Percentiles rank a stretch among this genome's conserved stretches.
These are phyloP conservation scores for Beauveria asiatica DNA, from an alignment of 2,329 filamentous ascomycete species.

Conservation along the genomic window DNA sequence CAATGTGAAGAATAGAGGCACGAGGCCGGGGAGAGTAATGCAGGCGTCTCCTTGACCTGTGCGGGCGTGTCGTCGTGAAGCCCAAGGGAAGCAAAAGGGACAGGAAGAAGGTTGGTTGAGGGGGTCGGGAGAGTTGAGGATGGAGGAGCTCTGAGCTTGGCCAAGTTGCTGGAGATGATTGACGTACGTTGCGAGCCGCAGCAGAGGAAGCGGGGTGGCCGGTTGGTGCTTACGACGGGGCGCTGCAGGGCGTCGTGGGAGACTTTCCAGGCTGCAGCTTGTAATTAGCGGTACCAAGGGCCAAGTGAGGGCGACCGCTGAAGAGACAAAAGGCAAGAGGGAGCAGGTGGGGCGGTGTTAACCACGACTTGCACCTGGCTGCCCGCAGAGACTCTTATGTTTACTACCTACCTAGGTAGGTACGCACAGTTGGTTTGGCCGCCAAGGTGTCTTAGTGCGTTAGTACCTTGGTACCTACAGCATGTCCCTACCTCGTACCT, in stretches of 20 bases:
- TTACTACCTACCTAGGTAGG: too few species aligned
- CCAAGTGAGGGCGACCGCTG: neutral
- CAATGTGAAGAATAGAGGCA: neutral
- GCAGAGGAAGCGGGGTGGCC: conserved; percentile 6
- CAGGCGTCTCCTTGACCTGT: neutral
- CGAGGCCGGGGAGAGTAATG: neutral
- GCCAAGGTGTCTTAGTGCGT: neutral
- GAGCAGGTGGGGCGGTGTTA: neutral
- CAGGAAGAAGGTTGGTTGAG: neutral
- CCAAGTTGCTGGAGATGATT: conserved; percentile 1
- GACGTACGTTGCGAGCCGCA: conserved; percentile 10
- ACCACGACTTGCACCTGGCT: too few species aligned
- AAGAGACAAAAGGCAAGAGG: neutral
- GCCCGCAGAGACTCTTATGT: too few species aligned
- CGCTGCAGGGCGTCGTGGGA: neutral
- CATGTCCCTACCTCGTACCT: too few species aligned
- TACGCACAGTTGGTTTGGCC: neutral
- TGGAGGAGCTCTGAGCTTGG: conserved; percentile 8
- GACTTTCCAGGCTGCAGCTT: neutral
- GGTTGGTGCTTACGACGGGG: conserved; percentile 4
- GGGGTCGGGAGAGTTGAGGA: neutral
- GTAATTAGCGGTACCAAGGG: too few species aligned
- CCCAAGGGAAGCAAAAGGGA: neutral
- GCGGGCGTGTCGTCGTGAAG: neutral
- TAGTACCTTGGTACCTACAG: too few species aligned